Evolutionary conservation across 441 rosid species (phyloP), one percentile per base, ranked within the genome.

Genomic region (Flueggea neowawraea): DNA sequence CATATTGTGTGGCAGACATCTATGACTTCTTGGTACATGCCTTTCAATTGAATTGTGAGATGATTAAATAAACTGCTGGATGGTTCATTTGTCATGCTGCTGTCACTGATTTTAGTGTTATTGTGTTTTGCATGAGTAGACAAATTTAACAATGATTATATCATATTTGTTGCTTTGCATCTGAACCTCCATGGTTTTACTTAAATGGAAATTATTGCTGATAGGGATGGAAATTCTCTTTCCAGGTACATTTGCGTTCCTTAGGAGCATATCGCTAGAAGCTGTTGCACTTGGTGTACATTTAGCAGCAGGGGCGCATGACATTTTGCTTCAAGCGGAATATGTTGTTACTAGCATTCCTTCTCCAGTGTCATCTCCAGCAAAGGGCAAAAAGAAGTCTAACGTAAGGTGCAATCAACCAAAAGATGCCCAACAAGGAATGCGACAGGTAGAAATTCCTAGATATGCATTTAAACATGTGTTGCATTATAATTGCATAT

Each of bases 251-350:
- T 63, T 76, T 60, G 97, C 99, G 5, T 95, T 95, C 75, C 96
- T 92, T 61, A 88, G 85, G 77, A 93, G 98, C 71, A 74, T 96
- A 69, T 96, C 98, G 54, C 82, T 92, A 57, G 98, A 90, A 86
- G 99, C 96, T 41, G 87, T 92, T 78, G 96, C 92, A 53, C 94
- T 95, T 41, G 99, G 98, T 54, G 92, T 90, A 58, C 99, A 96
- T 85, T 78, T 96, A 74, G 93, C 99, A 65, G 98, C 96, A 4
- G 91, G 96, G 60, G 89, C 88, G 62, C 93, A 84, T 71, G 90
- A 93, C 70, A 79, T 92, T 69, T 77, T 96, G 80, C 80, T 83
- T 58, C 91, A 85, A 73, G 88, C 97, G 16, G 98, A 96, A 74
- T 79, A 80, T 72, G 69, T 80, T 57, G 68, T 90, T 57, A 73